phyloP scores from a whole-genome alignment of 2,329 filamentous ascomycete genomes.

The Colletotrichum lini region DNA sequence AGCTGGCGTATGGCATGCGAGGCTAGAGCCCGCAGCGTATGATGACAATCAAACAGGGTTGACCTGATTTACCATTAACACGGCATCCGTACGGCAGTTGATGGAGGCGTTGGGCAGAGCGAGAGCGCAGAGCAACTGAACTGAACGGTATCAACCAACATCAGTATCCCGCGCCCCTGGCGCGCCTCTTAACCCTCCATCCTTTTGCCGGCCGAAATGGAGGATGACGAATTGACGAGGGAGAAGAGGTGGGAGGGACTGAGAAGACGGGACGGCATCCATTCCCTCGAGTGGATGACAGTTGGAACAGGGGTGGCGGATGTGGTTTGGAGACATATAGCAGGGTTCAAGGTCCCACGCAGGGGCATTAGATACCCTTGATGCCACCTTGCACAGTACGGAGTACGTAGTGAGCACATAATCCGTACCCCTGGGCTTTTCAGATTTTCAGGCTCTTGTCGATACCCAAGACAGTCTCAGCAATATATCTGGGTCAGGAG shows the following conservation, averaged over 20 bases:
- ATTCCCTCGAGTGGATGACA: background rate
- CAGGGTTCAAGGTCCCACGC: constrained; percentile 24
- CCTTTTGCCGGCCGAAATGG: constrained; percentile 4
- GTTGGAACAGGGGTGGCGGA: background rate
- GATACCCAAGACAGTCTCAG: background rate
- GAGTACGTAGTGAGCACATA: background rate
- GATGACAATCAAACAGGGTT: constrained; percentile 22
- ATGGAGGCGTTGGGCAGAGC: background rate
- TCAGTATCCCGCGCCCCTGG: background rate
- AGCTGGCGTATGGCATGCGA: background rate
- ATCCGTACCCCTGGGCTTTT: background rate
- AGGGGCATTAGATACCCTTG: constrained; percentile 17
- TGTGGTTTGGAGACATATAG: background rate
- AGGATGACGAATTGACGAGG: background rate
- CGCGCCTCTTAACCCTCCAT: background rate
- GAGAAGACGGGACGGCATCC: background rate
- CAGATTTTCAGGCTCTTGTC: no score
- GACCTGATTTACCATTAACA: constrained; percentile 5
- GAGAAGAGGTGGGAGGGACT: background rate
- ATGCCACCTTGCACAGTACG: background rate
- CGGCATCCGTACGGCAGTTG: constrained; percentile 21
- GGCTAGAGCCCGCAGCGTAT: background rate
- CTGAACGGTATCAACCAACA: background rate
- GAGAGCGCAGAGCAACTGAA: background rate
- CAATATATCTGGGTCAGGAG: constrained; percentile 23